Percentiles rank a stretch among this genome's conserved stretches.
Conservation (phyloP, 108 stramenopile genomes). For the Nitzschia palea region DNA sequence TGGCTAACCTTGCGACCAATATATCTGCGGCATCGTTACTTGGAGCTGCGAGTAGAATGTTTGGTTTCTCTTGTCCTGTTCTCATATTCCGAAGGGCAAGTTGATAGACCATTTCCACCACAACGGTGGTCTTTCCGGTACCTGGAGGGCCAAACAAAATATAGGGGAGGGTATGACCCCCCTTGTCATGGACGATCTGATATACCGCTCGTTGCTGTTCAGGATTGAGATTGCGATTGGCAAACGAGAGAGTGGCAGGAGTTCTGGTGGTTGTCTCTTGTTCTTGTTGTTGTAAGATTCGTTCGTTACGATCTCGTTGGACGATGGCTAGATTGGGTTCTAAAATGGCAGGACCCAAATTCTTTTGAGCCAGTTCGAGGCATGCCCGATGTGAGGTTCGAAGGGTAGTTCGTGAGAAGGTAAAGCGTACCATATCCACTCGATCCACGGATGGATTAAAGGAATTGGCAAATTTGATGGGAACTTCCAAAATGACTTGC, state of each 20-base stretch:
- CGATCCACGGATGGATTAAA: constrained; percentile 33
- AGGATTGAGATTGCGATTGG: constrained; percentile 45
- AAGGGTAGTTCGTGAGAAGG: constrained; percentile 47
- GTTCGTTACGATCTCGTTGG: not conserved
- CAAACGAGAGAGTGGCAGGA: constrained; percentile 19
- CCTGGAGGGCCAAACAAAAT: constrained; percentile 71
- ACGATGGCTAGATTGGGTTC: not conserved
- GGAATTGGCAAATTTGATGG: constrained; percentile 20
- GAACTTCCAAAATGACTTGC: constrained; percentile 42
- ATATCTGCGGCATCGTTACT: constrained; percentile 66
- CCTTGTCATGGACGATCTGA: constrained; percentile 24
- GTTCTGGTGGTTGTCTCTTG: not conserved
- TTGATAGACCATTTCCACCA: constrained; percentile 65
- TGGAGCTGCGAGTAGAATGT: constrained; percentile 59
- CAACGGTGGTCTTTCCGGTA: constrained; percentile 62
- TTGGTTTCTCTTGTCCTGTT: constrained; percentile 23
- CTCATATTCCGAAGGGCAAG: constrained; percentile 14
- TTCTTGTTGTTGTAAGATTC: not conserved
- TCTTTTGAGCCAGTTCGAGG: not conserved
- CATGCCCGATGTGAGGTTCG: constrained; percentile 47
- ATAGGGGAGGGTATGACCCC: constrained; percentile 50
- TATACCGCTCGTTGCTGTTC: constrained; percentile 56
- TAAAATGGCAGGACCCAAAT: constrained; percentile 21
- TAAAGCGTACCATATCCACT: constrained; percentile 55
- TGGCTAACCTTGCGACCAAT: constrained; percentile 46